These are phyloP conservation scores for Stephania yunnanensis DNA, from an alignment of 164 flowering plant genomes.

Conservation along the genomic window DNA sequence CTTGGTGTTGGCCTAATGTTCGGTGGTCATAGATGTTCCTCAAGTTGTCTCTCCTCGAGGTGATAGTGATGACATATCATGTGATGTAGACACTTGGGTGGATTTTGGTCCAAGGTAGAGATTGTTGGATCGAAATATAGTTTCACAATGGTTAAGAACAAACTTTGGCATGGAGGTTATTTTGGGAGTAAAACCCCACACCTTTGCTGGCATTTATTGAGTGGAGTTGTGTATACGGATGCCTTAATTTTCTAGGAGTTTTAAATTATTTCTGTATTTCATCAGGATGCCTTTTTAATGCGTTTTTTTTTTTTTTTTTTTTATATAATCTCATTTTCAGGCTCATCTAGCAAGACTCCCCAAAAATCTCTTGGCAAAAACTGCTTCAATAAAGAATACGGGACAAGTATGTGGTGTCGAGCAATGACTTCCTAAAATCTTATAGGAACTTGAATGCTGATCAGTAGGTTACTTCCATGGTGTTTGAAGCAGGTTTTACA, in stretches of 20 bases:
- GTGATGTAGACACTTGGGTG: too few relatives aligned
- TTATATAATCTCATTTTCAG: conserved; percentile 30
- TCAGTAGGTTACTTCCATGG: not conserved
- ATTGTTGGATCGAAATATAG: too few relatives aligned
- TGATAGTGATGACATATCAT: too few relatives aligned
- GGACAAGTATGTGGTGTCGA: conserved; percentile 47
- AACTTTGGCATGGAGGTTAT: too few relatives aligned
- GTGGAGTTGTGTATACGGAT: not conserved
- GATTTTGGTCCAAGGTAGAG: too few relatives aligned
- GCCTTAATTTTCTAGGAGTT: not conserved
- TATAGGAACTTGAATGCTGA: conserved; percentile 2
- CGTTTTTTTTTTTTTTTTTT: not conserved
- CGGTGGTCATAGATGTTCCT: too few relatives aligned
- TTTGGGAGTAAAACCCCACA: too few relatives aligned
- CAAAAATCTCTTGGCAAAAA: conserved; percentile 64
- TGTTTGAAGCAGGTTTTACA: conserved; percentile 53
- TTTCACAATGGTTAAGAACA: too few relatives aligned
- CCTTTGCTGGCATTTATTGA: too few relatives aligned
- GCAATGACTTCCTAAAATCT: not conserved
- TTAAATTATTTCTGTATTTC: not conserved
- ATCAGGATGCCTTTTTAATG: not conserved
- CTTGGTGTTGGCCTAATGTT: too few relatives aligned
- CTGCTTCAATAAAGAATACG: conserved; percentile 62
- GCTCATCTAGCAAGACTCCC: conserved; percentile 65
- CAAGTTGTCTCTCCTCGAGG: too few relatives aligned